These are phyloP conservation scores for Saturnispora hagleri DNA, from an alignment of 805 yeast species.

Conservation along the genomic window DNA sequence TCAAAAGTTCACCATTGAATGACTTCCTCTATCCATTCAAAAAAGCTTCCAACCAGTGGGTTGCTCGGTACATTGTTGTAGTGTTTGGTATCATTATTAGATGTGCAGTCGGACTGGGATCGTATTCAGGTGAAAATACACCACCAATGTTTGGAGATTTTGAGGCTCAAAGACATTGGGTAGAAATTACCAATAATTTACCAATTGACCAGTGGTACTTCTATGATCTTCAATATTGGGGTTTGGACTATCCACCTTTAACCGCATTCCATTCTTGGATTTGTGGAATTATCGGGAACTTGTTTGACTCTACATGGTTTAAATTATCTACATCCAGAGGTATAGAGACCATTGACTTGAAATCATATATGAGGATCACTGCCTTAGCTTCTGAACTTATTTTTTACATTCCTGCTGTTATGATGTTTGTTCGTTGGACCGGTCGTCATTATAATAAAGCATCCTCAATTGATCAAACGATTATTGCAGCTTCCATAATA, in stretches of 20 bases:
- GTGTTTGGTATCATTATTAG: slow-evolving; percentile 67
- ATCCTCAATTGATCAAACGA: slow-evolving; percentile 65
- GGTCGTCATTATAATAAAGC: slow-evolving; percentile 43
- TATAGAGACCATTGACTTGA: slow-evolving; percentile 53
- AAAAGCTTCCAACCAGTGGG: slow-evolving; percentile 84
- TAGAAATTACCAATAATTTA: slow-evolving; percentile 75
- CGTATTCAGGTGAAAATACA: slow-evolving; percentile 62
- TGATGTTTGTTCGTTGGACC: slow-evolving; percentile 60
- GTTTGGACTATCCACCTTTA: slow-evolving; percentile 92
- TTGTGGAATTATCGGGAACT: slow-evolving; percentile 61
- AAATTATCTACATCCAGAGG: slow-evolving; percentile 68
- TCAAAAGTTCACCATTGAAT: slow-evolving; percentile 53
- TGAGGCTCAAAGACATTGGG: slow-evolving; percentile 98
- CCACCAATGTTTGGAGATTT: slow-evolving; percentile 92
- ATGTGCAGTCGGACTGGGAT: slow-evolving; percentile 81
- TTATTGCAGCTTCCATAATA: slow-evolving; percentile 68
- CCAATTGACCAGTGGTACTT: slow-evolving; percentile 79
- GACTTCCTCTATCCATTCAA: slow-evolving; percentile 73
- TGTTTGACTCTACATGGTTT: slow-evolving; percentile 68
- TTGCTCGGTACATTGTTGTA: slow-evolving; percentile 68
- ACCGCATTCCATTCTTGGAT: slow-evolving; percentile 90
- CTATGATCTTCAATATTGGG: slow-evolving; percentile 90
- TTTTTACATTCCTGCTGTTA: slow-evolving; percentile 71
- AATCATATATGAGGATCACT: slow-evolving; percentile 77
- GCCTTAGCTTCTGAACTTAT: slow-evolving; percentile 67